Conservation (phyloP, 495 filamentous ascomycete species). For the Cenococcum geophilum region DNA sequence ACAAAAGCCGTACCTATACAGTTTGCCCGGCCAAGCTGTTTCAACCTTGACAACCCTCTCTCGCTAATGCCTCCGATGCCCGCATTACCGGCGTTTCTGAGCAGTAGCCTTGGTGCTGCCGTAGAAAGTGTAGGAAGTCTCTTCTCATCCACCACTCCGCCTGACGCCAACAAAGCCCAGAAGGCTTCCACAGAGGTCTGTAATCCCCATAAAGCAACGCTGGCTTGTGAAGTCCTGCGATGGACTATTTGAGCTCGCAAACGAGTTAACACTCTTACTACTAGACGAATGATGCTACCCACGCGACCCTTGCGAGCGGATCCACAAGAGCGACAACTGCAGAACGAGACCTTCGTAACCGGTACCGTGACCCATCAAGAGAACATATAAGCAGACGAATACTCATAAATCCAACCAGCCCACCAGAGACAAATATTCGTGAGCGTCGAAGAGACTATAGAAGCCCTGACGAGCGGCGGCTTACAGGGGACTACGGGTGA, state of each 20-base stretch:
- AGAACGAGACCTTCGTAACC: not conserved
- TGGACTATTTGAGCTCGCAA: not conserved
- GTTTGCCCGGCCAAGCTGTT: slow-evolving; percentile 3
- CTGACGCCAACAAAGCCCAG: not conserved
- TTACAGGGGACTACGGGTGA: slow-evolving; percentile 8
- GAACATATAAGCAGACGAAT: not conserved
- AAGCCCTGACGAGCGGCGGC: slow-evolving; percentile 7
- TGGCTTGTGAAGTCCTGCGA: not conserved
- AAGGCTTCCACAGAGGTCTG: not conserved
- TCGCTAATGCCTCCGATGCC: slow-evolving; percentile 1
- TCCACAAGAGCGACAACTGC: not conserved
- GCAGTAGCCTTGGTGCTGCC: not conserved
- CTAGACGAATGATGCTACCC: not conserved
- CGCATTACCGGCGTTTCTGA: not conserved
- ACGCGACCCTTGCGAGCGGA: not conserved
- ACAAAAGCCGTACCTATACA: not conserved
- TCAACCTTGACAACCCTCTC: not conserved
- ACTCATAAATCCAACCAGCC: not conserved
- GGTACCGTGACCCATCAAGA: not conserved
- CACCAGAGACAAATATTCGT: not conserved
- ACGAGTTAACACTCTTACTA: not conserved
- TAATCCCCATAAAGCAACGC: not conserved
- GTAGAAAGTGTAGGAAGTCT: not conserved
- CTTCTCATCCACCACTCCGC: not conserved
- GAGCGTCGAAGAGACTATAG: not conserved